Evolutionary conservation across 2,329 filamentous ascomycete genomes (phyloP).

Genomic region (Didymella lethalis): DNA sequence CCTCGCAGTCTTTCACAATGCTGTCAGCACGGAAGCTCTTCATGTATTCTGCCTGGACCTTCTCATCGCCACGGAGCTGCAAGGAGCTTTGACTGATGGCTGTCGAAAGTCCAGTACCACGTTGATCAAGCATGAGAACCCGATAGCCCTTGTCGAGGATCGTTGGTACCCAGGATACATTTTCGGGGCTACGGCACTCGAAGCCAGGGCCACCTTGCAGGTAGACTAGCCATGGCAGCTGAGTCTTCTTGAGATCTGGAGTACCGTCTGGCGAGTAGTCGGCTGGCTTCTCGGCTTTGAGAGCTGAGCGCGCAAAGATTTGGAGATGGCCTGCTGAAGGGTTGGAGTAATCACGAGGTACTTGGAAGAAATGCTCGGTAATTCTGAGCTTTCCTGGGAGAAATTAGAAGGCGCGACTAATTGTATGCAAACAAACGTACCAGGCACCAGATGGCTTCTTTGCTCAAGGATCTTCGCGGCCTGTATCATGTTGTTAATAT

Average conservation of each 20-base stretch:
- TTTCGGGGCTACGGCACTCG: constrained; percentile 77
- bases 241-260: constrained; percentile 57
- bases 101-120: constrained; percentile 85
- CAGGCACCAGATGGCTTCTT: constrained; percentile 55
- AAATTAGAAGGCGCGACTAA: constrained; percentile 5
- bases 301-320: constrained; percentile 79
- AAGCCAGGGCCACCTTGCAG: constrained; percentile 88
- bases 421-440: constrained; percentile 32
- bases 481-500: constrained; percentile 46
- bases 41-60: constrained; percentile 80
- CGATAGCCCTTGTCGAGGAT: constrained; percentile 84
- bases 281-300: constrained; percentile 70
- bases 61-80: constrained; percentile 66
- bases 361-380: constrained; percentile 85
- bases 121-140: constrained; percentile 84
- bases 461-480: constrained; percentile 59
- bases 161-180: constrained; percentile 72
- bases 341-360: constrained; percentile 79
- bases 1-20: constrained; percentile 89
- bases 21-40: constrained; percentile 87
- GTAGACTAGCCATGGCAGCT: constrained; percentile 71
- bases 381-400: constrained; percentile 74
- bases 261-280: constrained; percentile 58
- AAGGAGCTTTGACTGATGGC: constrained; percentile 79
- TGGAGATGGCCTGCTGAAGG: constrained; percentile 68